These are phyloP conservation scores for Infundibulicybe gibba DNA, from an alignment of 768 basidiomycete species.

Conservation along the genomic window DNA sequence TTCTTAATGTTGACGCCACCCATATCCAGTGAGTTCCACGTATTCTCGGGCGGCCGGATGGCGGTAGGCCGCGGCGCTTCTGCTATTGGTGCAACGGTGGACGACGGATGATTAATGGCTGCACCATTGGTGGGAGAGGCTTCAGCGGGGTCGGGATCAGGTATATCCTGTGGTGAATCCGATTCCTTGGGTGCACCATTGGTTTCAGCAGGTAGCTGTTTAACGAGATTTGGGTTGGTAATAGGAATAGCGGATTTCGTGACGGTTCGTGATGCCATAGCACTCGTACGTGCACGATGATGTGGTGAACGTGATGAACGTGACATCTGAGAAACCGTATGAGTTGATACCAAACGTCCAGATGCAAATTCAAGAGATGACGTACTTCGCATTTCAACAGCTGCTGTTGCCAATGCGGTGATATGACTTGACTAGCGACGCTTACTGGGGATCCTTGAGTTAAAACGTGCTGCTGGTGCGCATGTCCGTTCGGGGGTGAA, in stretches of 20 bases:
- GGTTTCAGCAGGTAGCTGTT: conserved; percentile 35
- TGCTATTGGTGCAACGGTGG: conserved; percentile 70
- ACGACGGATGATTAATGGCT: conserved; percentile 63
- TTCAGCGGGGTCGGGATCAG: conserved; percentile 24
- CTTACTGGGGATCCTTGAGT: conserved; percentile 58
- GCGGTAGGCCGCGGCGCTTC: conserved; percentile 64
- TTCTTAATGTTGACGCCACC: conserved; percentile 94
- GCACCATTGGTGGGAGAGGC: conserved; percentile 19
- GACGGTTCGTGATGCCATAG: conserved; percentile 85
- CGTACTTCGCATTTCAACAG: conserved; percentile 88
- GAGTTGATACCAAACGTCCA: conserved; percentile 17
- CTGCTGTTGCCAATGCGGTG: conserved; percentile 91
- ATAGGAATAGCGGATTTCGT: conserved; percentile 89
- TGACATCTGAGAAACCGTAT: conserved; percentile 52
- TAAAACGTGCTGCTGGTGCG: conserved; percentile 53
- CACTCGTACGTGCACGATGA: conserved; percentile 93
- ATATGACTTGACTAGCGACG: conserved; percentile 58
- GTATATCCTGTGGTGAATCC: conserved; percentile 20
- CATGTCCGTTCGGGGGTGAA: conserved; percentile 71
- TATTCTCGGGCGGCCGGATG: conserved; percentile 64
- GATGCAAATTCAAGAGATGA: conserved; percentile 17
- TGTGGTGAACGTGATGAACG: conserved; percentile 86
- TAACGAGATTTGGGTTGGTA: conserved; percentile 80
- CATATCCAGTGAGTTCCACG: conserved; percentile 93
- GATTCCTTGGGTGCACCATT: conserved; percentile 27